These are phyloP conservation scores for Tripterygium wilfordii DNA, from an alignment of 177 flowering plant genomes.

Conservation along the genomic window DNA sequence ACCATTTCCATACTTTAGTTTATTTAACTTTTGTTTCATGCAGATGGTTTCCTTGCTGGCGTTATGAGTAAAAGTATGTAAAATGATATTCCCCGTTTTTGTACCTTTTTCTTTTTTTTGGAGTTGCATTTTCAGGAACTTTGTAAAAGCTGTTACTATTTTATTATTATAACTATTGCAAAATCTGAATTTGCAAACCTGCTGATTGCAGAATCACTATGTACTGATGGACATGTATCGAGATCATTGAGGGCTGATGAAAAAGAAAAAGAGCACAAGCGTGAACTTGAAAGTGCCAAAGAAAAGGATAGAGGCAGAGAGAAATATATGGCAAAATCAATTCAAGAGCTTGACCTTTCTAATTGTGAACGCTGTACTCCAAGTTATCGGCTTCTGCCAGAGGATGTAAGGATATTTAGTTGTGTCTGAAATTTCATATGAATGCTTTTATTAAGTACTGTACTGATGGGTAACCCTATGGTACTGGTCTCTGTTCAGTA, in stretches of 20 bases:
- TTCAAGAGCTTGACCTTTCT: conserved; percentile 67
- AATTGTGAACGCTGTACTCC: conserved; percentile 62
- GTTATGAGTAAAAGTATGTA: conserved; percentile 57
- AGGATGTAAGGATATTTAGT: conserved; percentile 33
- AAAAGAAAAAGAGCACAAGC: conserved; percentile 49
- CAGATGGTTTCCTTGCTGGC: conserved; percentile 70
- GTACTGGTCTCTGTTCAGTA: conserved; percentile 38
- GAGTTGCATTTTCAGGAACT: not conserved
- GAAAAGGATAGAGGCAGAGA: conserved; percentile 51
- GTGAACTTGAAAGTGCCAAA: conserved; percentile 41
- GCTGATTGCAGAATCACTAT: conserved; percentile 35
- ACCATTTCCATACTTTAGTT: not conserved
- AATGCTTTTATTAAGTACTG: not conserved
- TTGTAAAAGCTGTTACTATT: too few species aligned
- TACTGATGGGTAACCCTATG: not conserved
- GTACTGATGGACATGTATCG: conserved; percentile 36
- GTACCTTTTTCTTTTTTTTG: not conserved
- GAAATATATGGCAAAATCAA: conserved; percentile 51
- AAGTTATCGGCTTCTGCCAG: conserved; percentile 65
- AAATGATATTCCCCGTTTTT: not conserved
- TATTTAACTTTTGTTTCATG: conserved; percentile 10
- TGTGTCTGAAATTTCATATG: not conserved
- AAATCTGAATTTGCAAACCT: not conserved
- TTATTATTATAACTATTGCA: too few species aligned
- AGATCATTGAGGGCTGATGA: conserved; percentile 39